Evolutionary conservation across 306 rosid species (phyloP).

Genomic region (Trichosanthes truncata): DNA sequence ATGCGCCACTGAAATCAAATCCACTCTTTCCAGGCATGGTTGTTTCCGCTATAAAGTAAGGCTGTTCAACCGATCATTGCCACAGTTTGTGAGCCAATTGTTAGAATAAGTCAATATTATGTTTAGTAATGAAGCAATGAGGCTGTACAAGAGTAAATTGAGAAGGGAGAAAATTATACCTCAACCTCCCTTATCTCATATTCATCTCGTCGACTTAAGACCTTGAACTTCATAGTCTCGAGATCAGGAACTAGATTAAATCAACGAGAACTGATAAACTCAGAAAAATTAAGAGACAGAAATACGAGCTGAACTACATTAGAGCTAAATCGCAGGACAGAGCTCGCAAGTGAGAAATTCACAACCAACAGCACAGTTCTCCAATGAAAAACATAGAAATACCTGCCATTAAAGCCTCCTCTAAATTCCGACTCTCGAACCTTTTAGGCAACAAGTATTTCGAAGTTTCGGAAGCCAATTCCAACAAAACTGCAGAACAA

Average conservation of each 20-base stretch:
- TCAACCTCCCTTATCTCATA: slow-evolving; percentile 86
- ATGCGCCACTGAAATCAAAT: slow-evolving; percentile 65
- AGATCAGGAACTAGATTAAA: slow-evolving; percentile 73
- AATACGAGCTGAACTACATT: not conserved
- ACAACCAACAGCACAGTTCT: slow-evolving; percentile 6
- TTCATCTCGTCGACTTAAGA: slow-evolving; percentile 41
- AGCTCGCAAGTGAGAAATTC: not conserved
- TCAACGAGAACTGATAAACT: not conserved
- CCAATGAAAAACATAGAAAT: not conserved
- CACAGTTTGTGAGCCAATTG: not conserved
- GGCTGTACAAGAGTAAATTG: not conserved
- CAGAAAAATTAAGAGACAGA: not conserved
- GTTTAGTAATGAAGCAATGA: not conserved
- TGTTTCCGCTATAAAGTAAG: slow-evolving; percentile 80
- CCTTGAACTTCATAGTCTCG: slow-evolving; percentile 65
- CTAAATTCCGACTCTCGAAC: slow-evolving; percentile 68
- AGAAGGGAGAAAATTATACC: slow-evolving; percentile 26
- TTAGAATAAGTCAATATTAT: not conserved
- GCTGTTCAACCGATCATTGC: slow-evolving; percentile 36
- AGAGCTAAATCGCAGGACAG: not conserved
- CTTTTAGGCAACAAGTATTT: slow-evolving; percentile 71
- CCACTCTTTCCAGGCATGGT: slow-evolving; percentile 87
- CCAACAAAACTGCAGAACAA: slow-evolving; percentile 38
- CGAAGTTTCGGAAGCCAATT: slow-evolving; percentile 52
- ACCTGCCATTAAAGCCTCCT: slow-evolving; percentile 87